Evolutionary conservation across 768 basidiomycete species (phyloP), one percentile per base, ranked within the genome.

Genomic region (Psilocybe azurescens): DNA sequence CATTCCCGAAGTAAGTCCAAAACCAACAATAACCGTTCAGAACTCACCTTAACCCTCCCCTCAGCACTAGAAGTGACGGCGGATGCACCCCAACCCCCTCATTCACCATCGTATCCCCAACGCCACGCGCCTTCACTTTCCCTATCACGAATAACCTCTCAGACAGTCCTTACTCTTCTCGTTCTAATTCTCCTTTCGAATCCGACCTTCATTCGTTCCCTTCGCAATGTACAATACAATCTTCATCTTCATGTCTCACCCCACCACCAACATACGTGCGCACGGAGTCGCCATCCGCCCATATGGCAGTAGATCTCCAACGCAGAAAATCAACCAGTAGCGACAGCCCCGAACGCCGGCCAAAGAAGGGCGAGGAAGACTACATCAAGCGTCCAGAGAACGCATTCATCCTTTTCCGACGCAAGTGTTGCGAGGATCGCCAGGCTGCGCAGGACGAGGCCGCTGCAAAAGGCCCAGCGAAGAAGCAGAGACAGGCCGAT

Each of bases 331-430:
- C 81, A 32, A 77, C 80, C 49, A 75, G 76, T 69, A 80, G 73
- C 70, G 79, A 80, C 73, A 77, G 73, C 56, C 68, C 77, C 69
- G 86, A 88, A 62, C 85, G 85, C 65, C 75, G 83, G 61, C 83
- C 88, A 63, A 86, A 79, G 76, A 87, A 88, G 79, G 90, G 91
- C 67, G 90, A 92, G 74, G 89, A 89, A 53, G 89, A 90, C 74
- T 93, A 93, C 70, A 86, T 93, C 79, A 91, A 91, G 75, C 86
- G 91, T 47, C 91, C 90, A 1, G 89, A 91, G 77, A 92, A 93
- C 69, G 91, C 91, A 7, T 93, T 93, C 80, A 93, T 93, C 72
- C 83, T 93, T 58, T 93, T 93, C 83, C 86, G 91, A 58, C 84
- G 90, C 67, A 86, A 89, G 69, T 90, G 88, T 75, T 90, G 88